These are phyloP conservation scores for Thelonectria rubi DNA, from an alignment of 2,329 filamentous ascomycete genomes.

Conservation along the genomic window DNA sequence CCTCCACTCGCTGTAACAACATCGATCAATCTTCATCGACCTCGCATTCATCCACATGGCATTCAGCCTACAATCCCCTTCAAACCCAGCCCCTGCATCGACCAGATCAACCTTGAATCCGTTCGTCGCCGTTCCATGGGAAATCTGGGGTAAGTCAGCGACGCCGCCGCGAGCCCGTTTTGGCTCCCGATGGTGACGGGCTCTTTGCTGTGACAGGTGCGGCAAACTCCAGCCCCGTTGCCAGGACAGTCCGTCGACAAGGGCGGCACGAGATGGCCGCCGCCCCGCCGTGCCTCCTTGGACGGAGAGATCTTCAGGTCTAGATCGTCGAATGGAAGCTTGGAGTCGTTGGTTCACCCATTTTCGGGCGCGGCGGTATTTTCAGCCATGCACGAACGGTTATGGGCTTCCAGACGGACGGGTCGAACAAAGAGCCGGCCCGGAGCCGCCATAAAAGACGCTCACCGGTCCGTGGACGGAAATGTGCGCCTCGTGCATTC, in stretches of 20 bases:
- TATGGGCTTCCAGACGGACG: constrained; percentile 1
- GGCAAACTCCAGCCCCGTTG: constrained; percentile 29
- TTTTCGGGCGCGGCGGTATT: constrained; percentile 12
- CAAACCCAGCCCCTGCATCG: constrained; percentile 20
- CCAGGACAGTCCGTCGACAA: constrained; percentile 8
- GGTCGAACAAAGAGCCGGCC: neutral
- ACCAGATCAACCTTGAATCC: constrained; percentile 13
- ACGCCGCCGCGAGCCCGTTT: constrained; percentile 26
- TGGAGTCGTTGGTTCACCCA: constrained; percentile 2
- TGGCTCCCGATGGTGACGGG: constrained; percentile 36
- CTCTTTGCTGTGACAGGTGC: constrained; percentile 36
- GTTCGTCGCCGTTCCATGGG: constrained; percentile 18
- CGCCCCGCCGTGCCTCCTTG: constrained; percentile 15
- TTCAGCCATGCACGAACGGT: constrained; percentile 2
- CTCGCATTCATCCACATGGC: constrained; percentile 19
- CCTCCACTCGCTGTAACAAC: constrained; percentile 11
- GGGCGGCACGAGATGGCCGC: constrained; percentile 18
- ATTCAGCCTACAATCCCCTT: constrained; percentile 11
- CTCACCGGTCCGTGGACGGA: constrained; percentile 2
- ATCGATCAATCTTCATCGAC: constrained; percentile 23
- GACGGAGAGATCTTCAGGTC: constrained; percentile 18
- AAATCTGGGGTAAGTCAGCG: constrained; percentile 26
- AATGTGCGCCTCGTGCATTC: constrained; percentile 5
- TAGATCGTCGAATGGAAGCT: constrained; percentile 16
- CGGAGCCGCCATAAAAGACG: neutral